These are phyloP conservation scores for Suhomyces pyralidae DNA, from an alignment of 805 yeast genomes.

Conservation along the genomic window DNA sequence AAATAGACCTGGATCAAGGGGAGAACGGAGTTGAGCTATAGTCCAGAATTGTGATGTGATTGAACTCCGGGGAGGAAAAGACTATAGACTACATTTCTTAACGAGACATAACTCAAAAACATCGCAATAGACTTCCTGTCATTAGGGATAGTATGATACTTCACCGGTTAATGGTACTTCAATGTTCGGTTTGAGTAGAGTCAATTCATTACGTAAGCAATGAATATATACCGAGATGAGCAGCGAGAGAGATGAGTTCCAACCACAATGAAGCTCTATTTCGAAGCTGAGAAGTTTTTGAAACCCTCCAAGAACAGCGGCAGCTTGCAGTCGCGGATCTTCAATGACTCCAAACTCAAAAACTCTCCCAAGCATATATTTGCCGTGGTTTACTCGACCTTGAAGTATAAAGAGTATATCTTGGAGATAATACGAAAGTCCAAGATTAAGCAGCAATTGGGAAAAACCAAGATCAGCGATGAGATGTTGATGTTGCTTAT, in stretches of 20 bases:
- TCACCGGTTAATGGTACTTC: too few species aligned
- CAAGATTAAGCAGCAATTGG: slow-evolving; percentile 50
- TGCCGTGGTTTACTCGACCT: slow-evolving; percentile 78
- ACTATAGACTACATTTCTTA: background rate
- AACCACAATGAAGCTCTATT: slow-evolving; percentile 36
- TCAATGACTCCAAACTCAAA: slow-evolving; percentile 28
- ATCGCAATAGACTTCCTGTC: too few species aligned
- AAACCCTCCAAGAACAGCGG: slow-evolving; percentile 25
- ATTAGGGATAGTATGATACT: too few species aligned
- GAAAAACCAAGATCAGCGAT: slow-evolving; percentile 44
- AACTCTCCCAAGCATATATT: slow-evolving; percentile 78
- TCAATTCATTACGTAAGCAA: background rate
- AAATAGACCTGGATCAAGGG: too few species aligned
- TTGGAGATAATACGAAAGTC: slow-evolving; percentile 62
- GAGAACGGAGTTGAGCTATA: background rate
- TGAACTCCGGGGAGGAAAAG: background rate
- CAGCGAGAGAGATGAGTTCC: background rate
- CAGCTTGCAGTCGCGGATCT: slow-evolving; percentile 37
- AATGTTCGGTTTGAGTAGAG: too few species aligned
- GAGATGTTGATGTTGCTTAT: slow-evolving; percentile 61
- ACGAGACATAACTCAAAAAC: too few species aligned
- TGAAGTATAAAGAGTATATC: slow-evolving; percentile 67
- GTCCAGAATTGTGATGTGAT: background rate
- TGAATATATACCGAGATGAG: background rate
- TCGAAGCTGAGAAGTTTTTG: slow-evolving; percentile 41